Evolutionary conservation across 805 yeast species (phyloP), one percentile per base, ranked within the genome.

Genomic region (Cephaloascus fragrans): DNA sequence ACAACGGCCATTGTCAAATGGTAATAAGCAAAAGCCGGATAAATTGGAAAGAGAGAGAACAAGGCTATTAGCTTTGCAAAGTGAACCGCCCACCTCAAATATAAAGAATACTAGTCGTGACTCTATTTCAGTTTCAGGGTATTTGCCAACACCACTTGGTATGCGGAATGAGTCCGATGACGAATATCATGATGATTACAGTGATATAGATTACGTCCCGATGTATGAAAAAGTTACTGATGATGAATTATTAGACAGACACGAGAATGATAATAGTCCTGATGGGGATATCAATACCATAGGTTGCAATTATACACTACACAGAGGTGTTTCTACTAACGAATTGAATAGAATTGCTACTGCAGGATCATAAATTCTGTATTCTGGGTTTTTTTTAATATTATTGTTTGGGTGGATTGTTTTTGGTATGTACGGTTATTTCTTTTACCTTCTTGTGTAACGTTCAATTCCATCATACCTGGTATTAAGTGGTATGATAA

Each of bases 21-120:
- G 12, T 9, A 16, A 31, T 9, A 16, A 31, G 5, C 33, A 48
- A 12, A n/a, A n/a, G n/a, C n/a, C n/a, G n/a, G 72, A 68, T 47
- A 69, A 69, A 46, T 55, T 51, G 14, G 75, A 69, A 41, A 37
- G 60, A 26, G 73, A 67, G 44, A 55, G 58, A 39, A 37, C 43
- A 38, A 53, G 70, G 40, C 44, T 69, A 31, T 49, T 56, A 39
- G 51, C 46, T n/a, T 33, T 64, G 39, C 71, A 67, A 40, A 64
- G 69, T 38, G 69, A 60, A 16, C 74, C 75, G 6, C 65, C 68
- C 1, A 48, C 57, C 55, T 34, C 45, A 37, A 16, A 50, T 28
- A 42, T 49, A 18, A 46, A 47, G 37, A 49, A 44, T 16, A 41
- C 37, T 19, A 47, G 43, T 38, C 29, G 32, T 34, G 26, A 35